These are phyloP conservation scores for Dendrocalamus sinicus DNA, from an alignment of 176 grass and related monocot species.

Conservation along the genomic window DNA sequence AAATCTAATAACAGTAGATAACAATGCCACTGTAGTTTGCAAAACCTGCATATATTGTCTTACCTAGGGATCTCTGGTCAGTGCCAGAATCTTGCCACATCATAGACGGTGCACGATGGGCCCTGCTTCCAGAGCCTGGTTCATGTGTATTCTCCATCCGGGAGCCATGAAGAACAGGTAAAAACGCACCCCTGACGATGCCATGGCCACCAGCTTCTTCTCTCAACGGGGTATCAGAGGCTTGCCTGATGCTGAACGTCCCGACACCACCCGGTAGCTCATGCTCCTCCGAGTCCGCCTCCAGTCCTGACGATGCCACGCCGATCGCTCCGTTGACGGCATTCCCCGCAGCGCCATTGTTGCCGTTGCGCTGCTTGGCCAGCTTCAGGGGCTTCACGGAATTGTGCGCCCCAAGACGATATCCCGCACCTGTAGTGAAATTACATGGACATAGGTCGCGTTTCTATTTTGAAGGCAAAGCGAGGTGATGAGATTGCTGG, in stretches of 20 bases:
- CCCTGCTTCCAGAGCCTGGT: conserved; percentile 20
- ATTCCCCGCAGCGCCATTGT: background rate
- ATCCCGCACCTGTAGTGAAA: conserved; percentile 35
- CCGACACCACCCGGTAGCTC: conserved; percentile 72
- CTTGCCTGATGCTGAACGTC: conserved; percentile 79
- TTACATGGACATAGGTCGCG: background rate
- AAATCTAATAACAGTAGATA: background rate
- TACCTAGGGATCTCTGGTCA: conserved; percentile 62
- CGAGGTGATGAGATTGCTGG: background rate
- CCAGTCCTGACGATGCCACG: background rate
- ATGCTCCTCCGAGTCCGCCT: conserved; percentile 45
- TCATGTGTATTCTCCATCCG: conserved; percentile 11
- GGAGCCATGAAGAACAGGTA: conserved; percentile 20
- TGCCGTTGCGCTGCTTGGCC: conserved; percentile 13
- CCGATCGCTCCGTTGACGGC: background rate
- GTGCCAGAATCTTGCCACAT: conserved; percentile 57
- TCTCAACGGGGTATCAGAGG: conserved; percentile 28
- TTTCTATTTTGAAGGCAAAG: background rate
- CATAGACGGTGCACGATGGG: conserved; percentile 39
- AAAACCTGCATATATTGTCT: background rate
- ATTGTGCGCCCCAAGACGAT: conserved; percentile 50
- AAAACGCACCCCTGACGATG: background rate
- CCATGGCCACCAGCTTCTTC: conserved; percentile 1
- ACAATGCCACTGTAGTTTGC: background rate
- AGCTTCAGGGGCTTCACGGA: conserved; percentile 50